Evolutionary conservation across 1,284 basidiomycete species (phyloP).

Genomic region (Boletus smithii): DNA sequence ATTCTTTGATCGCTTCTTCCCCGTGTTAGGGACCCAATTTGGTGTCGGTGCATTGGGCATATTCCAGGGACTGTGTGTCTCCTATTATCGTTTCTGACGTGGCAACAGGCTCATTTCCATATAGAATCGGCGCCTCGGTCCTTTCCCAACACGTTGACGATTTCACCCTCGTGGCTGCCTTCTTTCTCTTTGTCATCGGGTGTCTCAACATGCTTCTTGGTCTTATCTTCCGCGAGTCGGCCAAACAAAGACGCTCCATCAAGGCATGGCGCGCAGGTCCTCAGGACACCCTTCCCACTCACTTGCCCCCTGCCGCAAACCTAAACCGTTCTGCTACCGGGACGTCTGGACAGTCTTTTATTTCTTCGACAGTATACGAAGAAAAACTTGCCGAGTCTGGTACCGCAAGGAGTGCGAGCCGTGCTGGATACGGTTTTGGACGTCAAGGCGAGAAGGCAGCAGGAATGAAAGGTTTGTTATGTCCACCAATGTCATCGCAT

Average conservation of each 20-base stretch:
- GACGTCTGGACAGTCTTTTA: slow-evolving; percentile 35
- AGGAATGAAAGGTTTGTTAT: slow-evolving; percentile 48
- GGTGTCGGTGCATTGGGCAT: slow-evolving; percentile 83
- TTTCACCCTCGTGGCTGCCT: slow-evolving; percentile 84
- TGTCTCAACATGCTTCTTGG: slow-evolving; percentile 80
- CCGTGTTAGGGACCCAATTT: slow-evolving; percentile 75
- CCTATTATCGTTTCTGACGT: slow-evolving; percentile 1
- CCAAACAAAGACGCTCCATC: slow-evolving; percentile 59
- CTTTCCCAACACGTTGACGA: slow-evolving; percentile 82
- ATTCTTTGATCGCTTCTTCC: slow-evolving; percentile 81
- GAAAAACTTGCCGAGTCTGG: slow-evolving; percentile 35
- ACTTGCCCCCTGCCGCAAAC: slow-evolving; percentile 30
- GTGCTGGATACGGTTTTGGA: slow-evolving; percentile 61
- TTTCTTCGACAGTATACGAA: slow-evolving; percentile 37
- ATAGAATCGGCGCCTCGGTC: slow-evolving; percentile 73
- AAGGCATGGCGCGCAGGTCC: slow-evolving; percentile 57
- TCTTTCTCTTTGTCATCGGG: slow-evolving; percentile 83
- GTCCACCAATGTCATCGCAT: background rate
- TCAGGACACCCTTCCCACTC: slow-evolving; percentile 54
- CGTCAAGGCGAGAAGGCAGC: slow-evolving; percentile 76
- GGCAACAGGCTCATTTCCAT: slow-evolving; percentile 11
- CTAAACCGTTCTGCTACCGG: slow-evolving; percentile 30
- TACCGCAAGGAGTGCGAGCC: slow-evolving; percentile 26
- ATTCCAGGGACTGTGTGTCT: slow-evolving; percentile 72
- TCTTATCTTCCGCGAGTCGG: slow-evolving; percentile 65